Evolutionary conservation across 2,329 filamentous ascomycete genomes (phyloP), one percentile per base, ranked within the genome.

Genomic region (Cryphonectria radicalis): DNA sequence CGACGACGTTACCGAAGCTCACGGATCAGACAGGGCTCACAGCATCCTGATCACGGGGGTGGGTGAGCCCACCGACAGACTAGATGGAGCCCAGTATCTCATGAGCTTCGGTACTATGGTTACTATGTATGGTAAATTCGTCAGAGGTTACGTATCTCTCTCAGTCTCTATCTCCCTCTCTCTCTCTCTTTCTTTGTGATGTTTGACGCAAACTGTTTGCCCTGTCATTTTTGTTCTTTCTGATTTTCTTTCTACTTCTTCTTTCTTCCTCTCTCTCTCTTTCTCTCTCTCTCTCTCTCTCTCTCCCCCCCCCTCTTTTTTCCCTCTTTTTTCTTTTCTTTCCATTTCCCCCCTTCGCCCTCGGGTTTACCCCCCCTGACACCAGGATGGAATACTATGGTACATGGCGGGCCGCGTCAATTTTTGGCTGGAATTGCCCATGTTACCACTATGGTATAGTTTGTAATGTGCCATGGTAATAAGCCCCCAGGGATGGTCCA

Each of bases 141-240:
- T 59, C 55, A 59, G 55, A 17, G 55, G 55, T 28, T 62, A 62
- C 59, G 59, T 62, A 40, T n/a, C 7, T 50, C 22, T 50, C 46
- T 50, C 22, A 2, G 19, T n/a, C 19, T 50, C 19, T 19, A 7
- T 50, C 17, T 43, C 14, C n/a, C n/a, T n/a, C 19, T 19, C 14
- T n/a, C 19, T 50, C 19, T 19, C 5, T 50, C 17, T 43, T 4
- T 40, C 37, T 40, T 11, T 43, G 43, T 50, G 17, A 50, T 50
- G 43, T 22, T 50, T 19, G 19, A 19, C 17, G 43, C 19, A 22
- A 19, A 50, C 19, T 50, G 6, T 50, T 4, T 50, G 5, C 6
- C 43, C 19, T 50, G 19, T n/a, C 5, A 1, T 50, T 50, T 8
- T n/a, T 3, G 10, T 8, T n/a, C 8, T n/a, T 6, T 8, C 28